A percentile compares a stretch with the other conserved stretches of the same genome.
phyloP scores from a whole-genome alignment of 177 flowering plant genomes.

The Vitis hybrid region DNA sequence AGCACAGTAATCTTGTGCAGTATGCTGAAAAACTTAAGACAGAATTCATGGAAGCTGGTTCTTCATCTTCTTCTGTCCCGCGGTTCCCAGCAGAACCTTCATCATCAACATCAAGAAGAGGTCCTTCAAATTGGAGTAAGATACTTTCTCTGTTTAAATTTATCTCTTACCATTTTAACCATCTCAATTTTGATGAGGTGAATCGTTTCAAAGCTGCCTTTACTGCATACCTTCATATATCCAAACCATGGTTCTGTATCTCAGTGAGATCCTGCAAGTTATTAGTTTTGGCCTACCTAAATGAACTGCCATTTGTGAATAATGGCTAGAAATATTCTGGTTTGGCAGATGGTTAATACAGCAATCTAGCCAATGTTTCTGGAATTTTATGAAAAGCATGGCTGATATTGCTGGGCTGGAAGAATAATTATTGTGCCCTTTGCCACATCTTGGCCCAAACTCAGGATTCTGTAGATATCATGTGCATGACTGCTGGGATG shows the following conservation, averaged over 20 bases:
- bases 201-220: neutral
- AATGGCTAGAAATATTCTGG: neutral
- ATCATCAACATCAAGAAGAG: slow-evolving; percentile 53
- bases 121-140: slow-evolving; percentile 70
- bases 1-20: slow-evolving; percentile 60
- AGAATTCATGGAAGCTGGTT: slow-evolving; percentile 48
- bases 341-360: neutral
- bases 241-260: too few species aligned
- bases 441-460: too few species aligned
- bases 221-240: too few species aligned
- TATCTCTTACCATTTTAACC: neutral
- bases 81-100: slow-evolving; percentile 45
- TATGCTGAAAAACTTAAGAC: slow-evolving; percentile 63
- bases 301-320: neutral
- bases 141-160: slow-evolving; percentile 1
- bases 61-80: slow-evolving; percentile 56
- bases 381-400: neutral
- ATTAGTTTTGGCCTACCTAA: neutral
- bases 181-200: neutral
- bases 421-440: too few species aligned
- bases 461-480: too few species aligned
- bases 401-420: neutral
- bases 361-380: neutral
- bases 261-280: too few species aligned
- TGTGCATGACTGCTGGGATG: too few species aligned